Percentiles rank a stretch among this genome's conserved stretches.
Evolutionary conservation across 2,329 filamentous ascomycete genomes (phyloP).

Genomic region (Aspergillus sp.): DNA sequence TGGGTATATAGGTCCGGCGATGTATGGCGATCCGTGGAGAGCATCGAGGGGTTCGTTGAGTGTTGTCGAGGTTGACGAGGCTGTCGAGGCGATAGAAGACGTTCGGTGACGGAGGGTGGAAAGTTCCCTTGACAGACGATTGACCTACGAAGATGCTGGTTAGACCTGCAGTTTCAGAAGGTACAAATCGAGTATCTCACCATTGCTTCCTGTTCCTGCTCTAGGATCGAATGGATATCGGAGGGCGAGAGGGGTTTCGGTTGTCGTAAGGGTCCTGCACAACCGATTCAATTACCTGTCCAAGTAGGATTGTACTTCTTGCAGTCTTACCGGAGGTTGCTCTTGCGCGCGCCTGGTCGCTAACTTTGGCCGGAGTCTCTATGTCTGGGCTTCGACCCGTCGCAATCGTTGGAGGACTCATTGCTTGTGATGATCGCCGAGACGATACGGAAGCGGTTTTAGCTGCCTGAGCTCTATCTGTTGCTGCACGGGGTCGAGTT

Average conservation of each 20-base stretch:
- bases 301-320: neutral
- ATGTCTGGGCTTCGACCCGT: constrained; percentile 30
- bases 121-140: constrained; percentile 87
- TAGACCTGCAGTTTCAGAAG: neutral
- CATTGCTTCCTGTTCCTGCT: constrained; percentile 93
- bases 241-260: constrained; percentile 83
- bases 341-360: constrained; percentile 38
- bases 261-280: constrained; percentile 72
- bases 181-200: constrained; percentile 52
- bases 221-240: constrained; percentile 83
- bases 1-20: constrained; percentile 52
- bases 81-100: constrained; percentile 61
- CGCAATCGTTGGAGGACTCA: constrained; percentile 42
- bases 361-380: constrained; percentile 25
- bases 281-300: neutral
- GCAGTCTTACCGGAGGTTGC: constrained; percentile 41
- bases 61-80: constrained; percentile 56
- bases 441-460: constrained; percentile 41
- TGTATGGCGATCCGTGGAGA: constrained; percentile 40
- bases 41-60: constrained; percentile 50
- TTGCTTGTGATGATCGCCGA: constrained; percentile 49
- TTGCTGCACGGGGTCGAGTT: constrained; percentile 31
- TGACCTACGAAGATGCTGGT: constrained; percentile 61
- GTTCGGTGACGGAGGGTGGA: constrained; percentile 73
- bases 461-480: constrained; percentile 26